phyloP scores from a whole-genome alignment of 148 eudicot genomes.

The Gaultheria prostrata region DNA sequence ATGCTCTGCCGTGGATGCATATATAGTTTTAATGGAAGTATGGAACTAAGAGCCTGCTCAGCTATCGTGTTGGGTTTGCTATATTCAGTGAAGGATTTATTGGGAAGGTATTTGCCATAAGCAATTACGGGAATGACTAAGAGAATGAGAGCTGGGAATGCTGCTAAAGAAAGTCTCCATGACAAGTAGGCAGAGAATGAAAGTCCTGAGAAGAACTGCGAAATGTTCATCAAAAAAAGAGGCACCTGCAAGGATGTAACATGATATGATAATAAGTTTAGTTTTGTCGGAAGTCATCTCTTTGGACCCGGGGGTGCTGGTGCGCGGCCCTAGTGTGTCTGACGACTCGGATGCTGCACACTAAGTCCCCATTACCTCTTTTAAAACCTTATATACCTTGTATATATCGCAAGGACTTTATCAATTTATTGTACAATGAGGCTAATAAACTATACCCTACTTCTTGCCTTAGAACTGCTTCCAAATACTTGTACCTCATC shows the following conservation, averaged over 20 bases:
- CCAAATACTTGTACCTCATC: conserved; percentile 79
- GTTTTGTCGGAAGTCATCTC: no score
- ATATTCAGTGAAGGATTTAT: conserved; percentile 57
- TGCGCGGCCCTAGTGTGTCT: no score
- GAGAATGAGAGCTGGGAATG: conserved; percentile 73
- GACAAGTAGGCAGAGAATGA: conserved; percentile 77
- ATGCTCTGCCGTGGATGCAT: conserved; percentile 84
- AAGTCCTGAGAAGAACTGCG: conserved; percentile 80
- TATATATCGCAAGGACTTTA: no score
- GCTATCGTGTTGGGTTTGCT: conserved; percentile 65
- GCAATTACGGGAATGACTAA: conserved; percentile 70
- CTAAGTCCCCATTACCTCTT: no score
- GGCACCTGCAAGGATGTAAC: conserved; percentile 57
- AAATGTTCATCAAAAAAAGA: conserved; percentile 69
- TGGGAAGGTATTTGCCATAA: conserved; percentile 76
- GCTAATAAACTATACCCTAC: no score
- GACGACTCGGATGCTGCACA: no score
- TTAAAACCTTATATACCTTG: no score
- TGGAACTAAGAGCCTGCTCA: conserved; percentile 74
- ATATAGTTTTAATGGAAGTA: conserved; percentile 79
- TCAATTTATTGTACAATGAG: no score
- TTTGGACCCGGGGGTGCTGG: no score
- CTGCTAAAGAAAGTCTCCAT: conserved; percentile 77
- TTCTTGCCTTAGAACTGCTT: conserved; percentile 85
- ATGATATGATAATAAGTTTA: no score